These are phyloP conservation scores for Elaeis oleifera DNA, from an alignment of 202 grass and related monocot genomes.

Conservation along the genomic window DNA sequence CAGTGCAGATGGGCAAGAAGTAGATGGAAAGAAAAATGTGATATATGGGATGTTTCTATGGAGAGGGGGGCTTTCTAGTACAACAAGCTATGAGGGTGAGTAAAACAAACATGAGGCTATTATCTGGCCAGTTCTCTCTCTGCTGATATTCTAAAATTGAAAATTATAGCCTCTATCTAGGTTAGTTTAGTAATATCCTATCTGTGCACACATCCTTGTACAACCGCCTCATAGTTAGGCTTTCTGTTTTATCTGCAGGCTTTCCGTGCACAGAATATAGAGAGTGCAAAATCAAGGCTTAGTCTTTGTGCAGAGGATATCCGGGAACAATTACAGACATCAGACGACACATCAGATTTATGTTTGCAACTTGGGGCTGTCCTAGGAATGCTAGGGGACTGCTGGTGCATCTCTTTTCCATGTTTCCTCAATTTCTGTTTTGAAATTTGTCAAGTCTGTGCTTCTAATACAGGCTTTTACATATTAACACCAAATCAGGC, in stretches of 20 bases:
- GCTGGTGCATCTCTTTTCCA: conserved; percentile 46
- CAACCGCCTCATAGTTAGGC: no score
- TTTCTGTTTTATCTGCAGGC: conserved; percentile 35
- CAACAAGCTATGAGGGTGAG: conserved; percentile 98
- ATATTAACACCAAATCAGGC: no score
- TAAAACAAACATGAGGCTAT: conserved; percentile 3
- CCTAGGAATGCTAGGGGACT: conserved; percentile 92
- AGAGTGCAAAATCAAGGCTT: conserved; percentile 85
- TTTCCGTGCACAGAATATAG: conserved; percentile 67
- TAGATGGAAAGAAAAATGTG: conserved; percentile 45
- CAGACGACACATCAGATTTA: conserved; percentile 49
- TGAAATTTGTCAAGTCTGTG: no score
- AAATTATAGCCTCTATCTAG: no score
- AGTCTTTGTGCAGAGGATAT: conserved; percentile 79
- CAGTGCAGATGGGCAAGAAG: conserved; percentile 28
- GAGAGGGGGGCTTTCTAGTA: conserved; percentile 84
- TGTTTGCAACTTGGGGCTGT: conserved; percentile 89
- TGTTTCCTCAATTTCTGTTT: neutral
- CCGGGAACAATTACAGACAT: conserved; percentile 63
- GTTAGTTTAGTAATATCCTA: no score
- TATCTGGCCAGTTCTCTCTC: neutral
- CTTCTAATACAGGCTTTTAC: no score
- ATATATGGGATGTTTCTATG: conserved; percentile 99
- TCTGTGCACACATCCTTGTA: no score
- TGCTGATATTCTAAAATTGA: neutral